Percentiles rank a stretch among this genome's conserved stretches.
phyloP scores from a whole-genome alignment of 1,284 basidiomycete genomes.

The Moniliella sp. region DNA sequence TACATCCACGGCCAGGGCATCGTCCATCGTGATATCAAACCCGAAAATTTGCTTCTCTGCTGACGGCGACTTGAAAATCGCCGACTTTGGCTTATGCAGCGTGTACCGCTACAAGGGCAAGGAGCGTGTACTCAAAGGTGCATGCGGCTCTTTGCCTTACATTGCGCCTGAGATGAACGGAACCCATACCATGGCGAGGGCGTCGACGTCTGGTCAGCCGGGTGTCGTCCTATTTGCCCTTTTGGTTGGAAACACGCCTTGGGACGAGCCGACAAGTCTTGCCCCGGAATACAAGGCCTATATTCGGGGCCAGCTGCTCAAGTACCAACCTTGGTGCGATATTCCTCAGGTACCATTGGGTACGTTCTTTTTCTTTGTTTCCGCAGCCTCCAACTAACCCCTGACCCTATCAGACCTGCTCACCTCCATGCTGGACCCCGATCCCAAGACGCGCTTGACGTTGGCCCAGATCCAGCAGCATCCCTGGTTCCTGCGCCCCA shows the following conservation, averaged over 20 bases:
- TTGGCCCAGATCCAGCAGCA: constrained; percentile 25
- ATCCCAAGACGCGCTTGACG: constrained; percentile 14
- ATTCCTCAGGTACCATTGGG: constrained; percentile 43
- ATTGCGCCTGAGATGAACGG: constrained; percentile 55
- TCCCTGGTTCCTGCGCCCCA: constrained; percentile 1
- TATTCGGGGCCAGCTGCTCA: constrained; percentile 47
- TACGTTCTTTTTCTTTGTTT: neutral
- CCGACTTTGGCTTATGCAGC: constrained; percentile 80
- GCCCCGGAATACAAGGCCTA: constrained; percentile 63
- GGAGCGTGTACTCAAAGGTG: constrained; percentile 37
- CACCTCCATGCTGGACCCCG: constrained; percentile 22
- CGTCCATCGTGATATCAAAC: constrained; percentile 37
- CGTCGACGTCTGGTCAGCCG: constrained; percentile 77
- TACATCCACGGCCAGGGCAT: constrained; percentile 54
- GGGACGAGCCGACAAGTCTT: constrained; percentile 67
- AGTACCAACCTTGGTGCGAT: constrained; percentile 59
- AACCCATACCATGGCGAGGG: constrained; percentile 65
- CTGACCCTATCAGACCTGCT: constrained; percentile 3
- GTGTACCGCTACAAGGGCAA: constrained; percentile 75
- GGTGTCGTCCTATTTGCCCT: constrained; percentile 89
- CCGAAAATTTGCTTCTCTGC: constrained; percentile 34
- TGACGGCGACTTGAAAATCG: constrained; percentile 50
- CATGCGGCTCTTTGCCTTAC: constrained; percentile 79
- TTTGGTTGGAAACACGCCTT: constrained; percentile 81
- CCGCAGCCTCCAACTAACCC: constrained; percentile 2